Percentiles rank a stretch among this genome's conserved stretches.
These are phyloP conservation scores for Kingdonia uniflora DNA, from an alignment of 164 flowering plant species.

Conservation along the genomic window DNA sequence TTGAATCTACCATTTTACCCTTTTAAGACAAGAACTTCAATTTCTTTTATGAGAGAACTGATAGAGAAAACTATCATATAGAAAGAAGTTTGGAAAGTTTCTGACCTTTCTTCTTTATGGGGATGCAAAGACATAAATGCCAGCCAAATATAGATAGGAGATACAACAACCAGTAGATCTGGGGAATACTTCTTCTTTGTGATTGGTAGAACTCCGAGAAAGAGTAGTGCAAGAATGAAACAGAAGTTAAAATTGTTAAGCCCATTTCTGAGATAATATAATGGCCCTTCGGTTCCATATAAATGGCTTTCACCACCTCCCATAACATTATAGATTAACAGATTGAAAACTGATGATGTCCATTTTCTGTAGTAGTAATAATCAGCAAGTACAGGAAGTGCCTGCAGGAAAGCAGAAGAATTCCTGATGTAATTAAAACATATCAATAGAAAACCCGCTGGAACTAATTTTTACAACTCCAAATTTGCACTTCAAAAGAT, in stretches of 20 bases:
- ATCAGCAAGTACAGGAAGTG: conserved; percentile 58
- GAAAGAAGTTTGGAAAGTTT: not conserved
- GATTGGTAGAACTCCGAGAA: conserved; percentile 52
- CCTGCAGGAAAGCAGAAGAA: conserved; percentile 47
- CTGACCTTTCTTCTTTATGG: conserved; percentile 98
- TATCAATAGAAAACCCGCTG: too few species aligned
- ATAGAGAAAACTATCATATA: too few species aligned
- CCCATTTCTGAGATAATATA: conserved; percentile 77
- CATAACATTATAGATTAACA: conserved; percentile 67
- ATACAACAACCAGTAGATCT: conserved; percentile 60
- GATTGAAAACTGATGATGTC: conserved; percentile 88
- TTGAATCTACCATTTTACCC: too few species aligned
- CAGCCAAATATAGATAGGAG: conserved; percentile 85
- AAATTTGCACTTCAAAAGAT: too few species aligned
- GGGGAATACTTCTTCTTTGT: conserved; percentile 63
- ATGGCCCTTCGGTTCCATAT: conserved; percentile 86
- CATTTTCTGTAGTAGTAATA: conserved; percentile 59
- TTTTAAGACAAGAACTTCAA: too few species aligned
- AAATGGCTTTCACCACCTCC: conserved; percentile 99
- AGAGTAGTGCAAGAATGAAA: conserved; percentile 72
- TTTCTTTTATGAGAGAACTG: too few species aligned
- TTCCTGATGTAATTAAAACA: too few species aligned
- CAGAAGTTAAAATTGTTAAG: conserved; percentile 90
- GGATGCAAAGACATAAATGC: conserved; percentile 96
- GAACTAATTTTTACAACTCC: too few species aligned